Evolutionary conservation across 2,329 filamentous ascomycete species (phyloP), one percentile per base, ranked within the genome.

Genomic region (Harringtonia lauricola): DNA sequence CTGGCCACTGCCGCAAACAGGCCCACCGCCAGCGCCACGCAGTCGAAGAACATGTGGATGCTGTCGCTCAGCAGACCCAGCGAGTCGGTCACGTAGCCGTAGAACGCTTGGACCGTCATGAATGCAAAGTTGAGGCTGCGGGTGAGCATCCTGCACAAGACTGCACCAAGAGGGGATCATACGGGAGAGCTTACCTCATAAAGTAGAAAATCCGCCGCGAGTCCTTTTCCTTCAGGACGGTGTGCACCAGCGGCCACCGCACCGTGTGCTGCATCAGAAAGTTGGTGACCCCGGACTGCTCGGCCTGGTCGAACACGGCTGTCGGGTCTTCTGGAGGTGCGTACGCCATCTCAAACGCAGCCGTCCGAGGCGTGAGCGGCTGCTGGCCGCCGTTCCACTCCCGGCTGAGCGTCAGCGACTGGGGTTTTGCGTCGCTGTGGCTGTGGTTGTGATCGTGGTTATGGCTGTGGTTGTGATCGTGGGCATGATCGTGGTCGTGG

Each of bases 1-100:
- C 86, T 92, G 70, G 95, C 86, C 7, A 98, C 88, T 2, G 90
- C 83, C 24, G 92, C 92, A 54, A 90, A 83, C 10, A 98, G 70
- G 12, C 92, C 92, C 30, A 98, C 88, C 2, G 86, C 78, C 24
- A 98, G 73, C 18, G 90, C 92, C 30, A 95, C 80, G 53, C 92
- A 98, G 63, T 98, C 92, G 55, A 98, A 96, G 57, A 98, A 90
- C 92, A 98, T 98, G 64, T 98, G 92, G 50, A 98, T 92, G 56
- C 89, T 96, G 63, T 98, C 92, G 52, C 88, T 95, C 17, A 98
- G 76, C n/a, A 98, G 72, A 3, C 92, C 92, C 6, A 98, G 68
- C 0, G 92, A 98, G 52, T 94, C 89, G 4, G 88, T 96, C 12
- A 92, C 66, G 55, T 92, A 94, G 39, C 92, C 92, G 57, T 98